phyloP scores from a whole-genome alignment of 495 filamentous ascomycete species.

The Recurvomyces mirabilis region DNA sequence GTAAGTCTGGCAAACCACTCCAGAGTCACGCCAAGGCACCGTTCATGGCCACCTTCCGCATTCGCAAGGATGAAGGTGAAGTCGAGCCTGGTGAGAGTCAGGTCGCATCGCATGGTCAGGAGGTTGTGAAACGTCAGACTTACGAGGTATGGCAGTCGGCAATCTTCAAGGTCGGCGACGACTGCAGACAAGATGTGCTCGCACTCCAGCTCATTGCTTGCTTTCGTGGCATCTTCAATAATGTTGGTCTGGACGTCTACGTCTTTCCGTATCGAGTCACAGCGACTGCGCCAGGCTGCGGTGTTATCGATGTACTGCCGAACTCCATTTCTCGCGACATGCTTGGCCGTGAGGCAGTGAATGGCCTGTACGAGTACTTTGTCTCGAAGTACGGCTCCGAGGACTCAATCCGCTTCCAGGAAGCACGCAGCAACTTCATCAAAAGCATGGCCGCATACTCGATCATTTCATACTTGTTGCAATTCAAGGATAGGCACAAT shows the following conservation, averaged over 20 bases:
- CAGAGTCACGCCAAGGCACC: slow-evolving; percentile 97
- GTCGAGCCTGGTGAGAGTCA: slow-evolving; percentile 30
- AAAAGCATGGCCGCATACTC: slow-evolving; percentile 99
- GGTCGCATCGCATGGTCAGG: slow-evolving; percentile 7
- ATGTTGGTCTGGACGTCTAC: slow-evolving; percentile 86
- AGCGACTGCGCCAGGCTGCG: slow-evolving; percentile 95
- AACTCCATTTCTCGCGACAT: slow-evolving; percentile 98
- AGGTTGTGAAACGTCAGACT: slow-evolving; percentile 30
- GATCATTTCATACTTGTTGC: slow-evolving; percentile 90
- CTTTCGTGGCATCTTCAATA: slow-evolving; percentile 92
- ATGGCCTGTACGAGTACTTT: slow-evolving; percentile 96
- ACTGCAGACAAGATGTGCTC: slow-evolving; percentile 93
- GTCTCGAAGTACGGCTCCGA: slow-evolving; percentile 93
- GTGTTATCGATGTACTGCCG: slow-evolving; percentile 93
- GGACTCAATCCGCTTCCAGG: slow-evolving; percentile 85
- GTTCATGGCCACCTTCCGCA: slow-evolving; percentile 96
- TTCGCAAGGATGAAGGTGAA: slow-evolving; percentile 61
- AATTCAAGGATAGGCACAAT: slow-evolving; percentile 99
- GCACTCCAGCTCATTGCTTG: slow-evolving; percentile 96
- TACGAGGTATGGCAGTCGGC: slow-evolving; percentile 97
- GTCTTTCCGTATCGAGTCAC: slow-evolving; percentile 97
- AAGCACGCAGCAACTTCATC: slow-evolving; percentile 92
- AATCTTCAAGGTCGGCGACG: slow-evolving; percentile 99
- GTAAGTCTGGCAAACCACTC: slow-evolving; percentile 91
- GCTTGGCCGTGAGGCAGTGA: slow-evolving; percentile 94